Evolutionary conservation across 495 filamentous ascomycete species (phyloP).

Genomic region (Neurospora sp.): DNA sequence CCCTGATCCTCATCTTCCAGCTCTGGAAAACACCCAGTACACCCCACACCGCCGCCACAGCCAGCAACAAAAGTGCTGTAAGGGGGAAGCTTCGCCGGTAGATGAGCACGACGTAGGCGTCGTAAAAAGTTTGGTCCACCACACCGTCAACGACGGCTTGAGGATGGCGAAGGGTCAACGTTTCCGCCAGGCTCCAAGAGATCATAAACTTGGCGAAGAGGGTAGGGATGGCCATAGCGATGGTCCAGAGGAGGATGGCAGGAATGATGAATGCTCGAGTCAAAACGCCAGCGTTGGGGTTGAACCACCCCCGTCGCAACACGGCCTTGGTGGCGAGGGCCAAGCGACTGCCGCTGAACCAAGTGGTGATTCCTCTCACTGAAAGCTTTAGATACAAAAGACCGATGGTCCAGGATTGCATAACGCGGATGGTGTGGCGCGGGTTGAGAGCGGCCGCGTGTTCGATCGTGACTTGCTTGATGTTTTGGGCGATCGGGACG

Average conservation of each 20-base stretch:
- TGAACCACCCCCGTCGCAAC: slow-evolving; percentile 66
- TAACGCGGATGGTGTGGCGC: slow-evolving; percentile 70
- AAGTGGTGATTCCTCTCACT: slow-evolving; percentile 56
- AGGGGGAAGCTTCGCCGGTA: slow-evolving; percentile 68
- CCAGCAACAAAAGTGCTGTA: slow-evolving; percentile 37
- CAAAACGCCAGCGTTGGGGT: slow-evolving; percentile 67
- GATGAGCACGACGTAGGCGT: slow-evolving; percentile 41
- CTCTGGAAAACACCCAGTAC: slow-evolving; percentile 54
- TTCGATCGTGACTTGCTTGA: neutral
- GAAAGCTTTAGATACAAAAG: slow-evolving; percentile 84
- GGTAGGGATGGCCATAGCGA: slow-evolving; percentile 50
- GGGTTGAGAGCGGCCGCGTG: slow-evolving; percentile 21
- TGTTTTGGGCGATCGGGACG: slow-evolving; percentile 5
- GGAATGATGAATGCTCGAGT: slow-evolving; percentile 80
- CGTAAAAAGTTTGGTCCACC: slow-evolving; percentile 23
- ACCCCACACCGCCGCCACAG: slow-evolving; percentile 25
- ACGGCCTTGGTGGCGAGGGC: slow-evolving; percentile 66
- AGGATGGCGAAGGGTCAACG: neutral
- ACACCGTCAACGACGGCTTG: slow-evolving; percentile 13
- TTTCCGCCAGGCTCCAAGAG: slow-evolving; percentile 17
- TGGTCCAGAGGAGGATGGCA: slow-evolving; percentile 42
- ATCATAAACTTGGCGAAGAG: slow-evolving; percentile 23
- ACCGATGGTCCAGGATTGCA: slow-evolving; percentile 91
- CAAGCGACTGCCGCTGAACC: slow-evolving; percentile 51
- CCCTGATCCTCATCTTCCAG: slow-evolving; percentile 76